phyloP scores from a whole-genome alignment of 169 alveolate species.

The Babesia bovis region DNA sequence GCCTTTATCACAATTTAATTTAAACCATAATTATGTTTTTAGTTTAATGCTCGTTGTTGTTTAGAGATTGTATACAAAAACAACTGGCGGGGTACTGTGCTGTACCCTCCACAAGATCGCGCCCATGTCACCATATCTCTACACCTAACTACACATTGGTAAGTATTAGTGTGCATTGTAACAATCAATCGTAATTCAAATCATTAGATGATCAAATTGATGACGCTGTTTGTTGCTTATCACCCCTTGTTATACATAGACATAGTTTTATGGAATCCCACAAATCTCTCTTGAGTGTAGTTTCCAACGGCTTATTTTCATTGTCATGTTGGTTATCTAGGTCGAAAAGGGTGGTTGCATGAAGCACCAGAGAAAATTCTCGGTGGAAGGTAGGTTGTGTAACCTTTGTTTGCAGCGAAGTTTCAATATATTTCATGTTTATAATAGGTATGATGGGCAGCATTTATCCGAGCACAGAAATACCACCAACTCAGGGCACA shows the following conservation, averaged over 20 bases:
- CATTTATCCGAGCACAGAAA: slow-evolving; percentile 1
- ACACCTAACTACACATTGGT: background rate
- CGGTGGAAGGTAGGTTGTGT: slow-evolving; percentile 6
- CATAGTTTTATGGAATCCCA: background rate
- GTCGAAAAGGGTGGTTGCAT: slow-evolving; percentile 15
- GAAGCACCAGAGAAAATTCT: slow-evolving; percentile 20
- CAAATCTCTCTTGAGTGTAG: background rate
- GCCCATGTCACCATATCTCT: background rate
- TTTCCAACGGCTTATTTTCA: background rate
- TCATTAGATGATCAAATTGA: background rate
- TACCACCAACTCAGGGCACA: background rate
- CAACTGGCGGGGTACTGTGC: slow-evolving; percentile 23
- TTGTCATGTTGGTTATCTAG: background rate
- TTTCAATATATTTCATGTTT: background rate
- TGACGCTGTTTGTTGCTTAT: background rate
- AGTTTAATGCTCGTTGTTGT: background rate
- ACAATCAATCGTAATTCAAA: background rate
- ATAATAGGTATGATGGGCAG: slow-evolving; percentile 12
- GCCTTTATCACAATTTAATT: background rate
- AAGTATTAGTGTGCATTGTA: background rate
- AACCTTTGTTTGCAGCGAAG: background rate
- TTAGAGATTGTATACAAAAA: background rate
- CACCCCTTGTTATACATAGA: background rate
- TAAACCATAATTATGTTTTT: background rate
- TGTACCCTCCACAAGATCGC: slow-evolving; percentile 36